A percentile compares a stretch with the other conserved stretches of the same genome.
Conservation (phyloP, 257 asterid species). For the Solanum rostratum region DNA sequence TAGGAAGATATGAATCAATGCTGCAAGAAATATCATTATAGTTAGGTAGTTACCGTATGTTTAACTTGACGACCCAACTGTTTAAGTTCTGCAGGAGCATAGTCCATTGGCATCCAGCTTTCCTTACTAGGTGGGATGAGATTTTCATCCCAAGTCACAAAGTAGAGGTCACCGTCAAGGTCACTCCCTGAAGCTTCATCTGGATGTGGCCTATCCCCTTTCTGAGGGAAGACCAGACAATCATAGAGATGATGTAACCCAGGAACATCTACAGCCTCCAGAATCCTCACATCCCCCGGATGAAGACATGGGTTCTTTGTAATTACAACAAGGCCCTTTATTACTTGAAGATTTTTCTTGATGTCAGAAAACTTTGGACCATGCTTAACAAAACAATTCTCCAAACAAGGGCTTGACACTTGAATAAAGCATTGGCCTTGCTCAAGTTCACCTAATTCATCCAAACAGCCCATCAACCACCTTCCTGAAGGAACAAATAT, state of each 20-base stretch:
- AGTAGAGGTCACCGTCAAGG: conserved; percentile 85
- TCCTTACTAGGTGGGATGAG: conserved; percentile 79
- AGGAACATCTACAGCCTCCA: conserved; percentile 72
- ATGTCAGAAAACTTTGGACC: conserved; percentile 49
- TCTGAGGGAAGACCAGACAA: conserved; percentile 85
- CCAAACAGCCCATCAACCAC: conserved; percentile 97
- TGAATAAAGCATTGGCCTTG: conserved; percentile 86
- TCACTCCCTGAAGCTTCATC: conserved; percentile 98
- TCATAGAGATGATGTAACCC: conserved; percentile 55
- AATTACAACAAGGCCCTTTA: too few relatives aligned
- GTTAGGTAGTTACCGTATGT: conserved; percentile 31
- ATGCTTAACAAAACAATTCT: conserved; percentile 57
- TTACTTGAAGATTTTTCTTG: not conserved
- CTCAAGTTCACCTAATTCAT: conserved; percentile 68
- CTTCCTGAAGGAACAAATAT: conserved; percentile 72
- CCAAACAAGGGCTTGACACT: conserved; percentile 59
- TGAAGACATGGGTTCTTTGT: conserved; percentile 40
- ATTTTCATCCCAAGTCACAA: conserved; percentile 88
- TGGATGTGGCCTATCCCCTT: conserved; percentile 83
- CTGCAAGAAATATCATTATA: not conserved
- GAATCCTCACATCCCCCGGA: conserved; percentile 89
- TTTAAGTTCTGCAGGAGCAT: conserved; percentile 41
- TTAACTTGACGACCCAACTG: conserved; percentile 35
- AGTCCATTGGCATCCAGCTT: conserved; percentile 86
- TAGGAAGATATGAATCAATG: not conserved